Conservation (phyloP, 345 rosid genomes). For the Arabidopsis arenosa region DNA sequence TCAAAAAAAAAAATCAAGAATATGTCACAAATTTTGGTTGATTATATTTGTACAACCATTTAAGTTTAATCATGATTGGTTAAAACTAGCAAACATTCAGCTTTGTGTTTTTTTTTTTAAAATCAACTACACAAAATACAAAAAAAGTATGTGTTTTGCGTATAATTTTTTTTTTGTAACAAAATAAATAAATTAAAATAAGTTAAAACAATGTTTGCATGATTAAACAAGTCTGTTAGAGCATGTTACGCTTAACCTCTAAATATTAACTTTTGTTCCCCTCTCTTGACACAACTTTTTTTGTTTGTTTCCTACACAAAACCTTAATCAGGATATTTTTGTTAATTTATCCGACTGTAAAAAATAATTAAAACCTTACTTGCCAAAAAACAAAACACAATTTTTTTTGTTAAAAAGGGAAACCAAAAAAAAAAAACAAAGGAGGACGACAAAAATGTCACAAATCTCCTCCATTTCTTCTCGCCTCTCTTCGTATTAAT, state of each 20-base stretch:
- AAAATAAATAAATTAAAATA: background rate
- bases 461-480: too few relatives aligned
- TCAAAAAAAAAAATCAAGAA: too few relatives aligned
- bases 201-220: background rate
- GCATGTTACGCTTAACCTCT: slow-evolving; percentile 22
- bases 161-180: background rate
- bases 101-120: too few relatives aligned
- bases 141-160: background rate
- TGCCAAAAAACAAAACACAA: background rate
- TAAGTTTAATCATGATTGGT: too few relatives aligned
- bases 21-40: too few relatives aligned
- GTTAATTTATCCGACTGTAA: slow-evolving; percentile 38
- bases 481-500: too few relatives aligned
- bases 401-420: too few relatives aligned
- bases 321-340: slow-evolving; percentile 40
- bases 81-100: too few relatives aligned
- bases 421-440: too few relatives aligned
- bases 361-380: slow-evolving; percentile 10
- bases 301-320: background rate
- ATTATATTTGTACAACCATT: too few relatives aligned
- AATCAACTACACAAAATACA: too few relatives aligned
- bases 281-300: background rate
- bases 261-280: background rate
- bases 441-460: too few relatives aligned
- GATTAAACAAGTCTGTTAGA: background rate